Evolutionary conservation across 805 yeast genomes (phyloP), one percentile per base, ranked within the genome.

Genomic region (Kodamaea hsintzibuensis): DNA sequence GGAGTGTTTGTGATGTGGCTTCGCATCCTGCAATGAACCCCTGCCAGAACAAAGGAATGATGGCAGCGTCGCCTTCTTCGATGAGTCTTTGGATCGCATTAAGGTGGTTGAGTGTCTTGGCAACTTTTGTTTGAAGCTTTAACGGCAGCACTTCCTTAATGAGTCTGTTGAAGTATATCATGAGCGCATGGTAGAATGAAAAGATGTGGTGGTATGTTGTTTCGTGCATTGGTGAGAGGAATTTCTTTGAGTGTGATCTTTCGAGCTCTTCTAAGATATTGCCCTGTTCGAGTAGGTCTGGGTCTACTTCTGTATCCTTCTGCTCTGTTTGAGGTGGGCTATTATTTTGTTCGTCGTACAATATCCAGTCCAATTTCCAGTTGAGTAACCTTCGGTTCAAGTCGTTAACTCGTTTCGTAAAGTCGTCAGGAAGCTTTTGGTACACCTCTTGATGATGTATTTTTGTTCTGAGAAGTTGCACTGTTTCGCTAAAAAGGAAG

Each of bases 1-100:
- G 93, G 38, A 85, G 68, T 37, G 74, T 76, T 0, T 68, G 60
- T 5, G 85, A 82, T 55, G 82, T 79, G 9, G 91, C 86, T 57
- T 88, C 91, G 62, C 95, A 86, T 0, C 96, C 96, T 1, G 93
- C 91, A 44, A 91, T 86, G 60, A 91, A 91, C 0, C 95, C 96
- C 63, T 88, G 93, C 95, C 96, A 91, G 61, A 89, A 84, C 35
- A 89, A 72, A 3, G 97, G 96, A 37, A 86, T 82, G 49, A 83
- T 83, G 17, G 86, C 80, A 0, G 86, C 83, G 50, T 75, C 72
- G 22, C 82, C 84, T 17, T 77, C 70, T 6, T 80, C 79, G 35
- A 86, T 83, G 48, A 89, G 71, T 42, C 67, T 64, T 54, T 84
- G 88, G 52, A 91, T 80, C 53, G 78, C 74, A 61, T 86, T 83